Percentiles rank a stretch among this genome's conserved stretches.
These are phyloP conservation scores for Phaffomyces antillensis DNA, from an alignment of 805 yeast genomes.

Conservation along the genomic window DNA sequence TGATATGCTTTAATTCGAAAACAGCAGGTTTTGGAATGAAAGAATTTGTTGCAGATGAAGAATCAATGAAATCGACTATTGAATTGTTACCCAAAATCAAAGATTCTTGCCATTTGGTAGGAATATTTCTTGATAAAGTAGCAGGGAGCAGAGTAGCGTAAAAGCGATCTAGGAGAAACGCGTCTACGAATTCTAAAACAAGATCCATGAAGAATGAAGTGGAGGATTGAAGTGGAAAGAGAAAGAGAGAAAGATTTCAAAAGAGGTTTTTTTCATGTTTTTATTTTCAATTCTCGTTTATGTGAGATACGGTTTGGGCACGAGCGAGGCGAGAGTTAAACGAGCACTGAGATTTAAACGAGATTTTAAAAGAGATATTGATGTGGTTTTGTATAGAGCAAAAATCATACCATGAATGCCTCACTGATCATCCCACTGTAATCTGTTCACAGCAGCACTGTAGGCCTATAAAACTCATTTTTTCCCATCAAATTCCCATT, in stretches of 20 bases:
- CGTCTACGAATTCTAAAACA: conserved; percentile 74
- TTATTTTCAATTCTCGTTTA: neutral
- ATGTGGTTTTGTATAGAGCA: too few relatives aligned
- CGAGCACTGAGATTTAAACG: too few relatives aligned
- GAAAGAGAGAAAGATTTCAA: neutral
- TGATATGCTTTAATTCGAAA: conserved; percentile 10
- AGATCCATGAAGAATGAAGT: conserved; percentile 61
- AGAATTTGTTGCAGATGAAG: conserved; percentile 3
- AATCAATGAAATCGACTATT: conserved; percentile 15
- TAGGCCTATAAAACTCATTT: too few relatives aligned
- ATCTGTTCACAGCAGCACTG: too few relatives aligned
- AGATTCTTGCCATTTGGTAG: conserved; percentile 23
- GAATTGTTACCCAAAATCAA: conserved; percentile 18
- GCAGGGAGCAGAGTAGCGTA: conserved; percentile 68
- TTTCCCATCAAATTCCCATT: too few relatives aligned
- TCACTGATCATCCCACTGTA: too few relatives aligned
- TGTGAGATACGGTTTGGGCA: conserved; percentile 1
- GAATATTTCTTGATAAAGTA: conserved; percentile 34
- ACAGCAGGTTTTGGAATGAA: conserved; percentile 8
- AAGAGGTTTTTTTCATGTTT: neutral
- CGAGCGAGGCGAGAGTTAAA: conserved; percentile 3
- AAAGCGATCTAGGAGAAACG: conserved; percentile 62
- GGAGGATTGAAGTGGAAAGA: neutral
- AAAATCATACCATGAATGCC: too few relatives aligned
- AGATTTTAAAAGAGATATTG: too few relatives aligned